Percentiles rank a stretch among this genome's conserved stretches.
Conservation (phyloP, 805 yeast species). For the Suhomyces sp. region DNA sequence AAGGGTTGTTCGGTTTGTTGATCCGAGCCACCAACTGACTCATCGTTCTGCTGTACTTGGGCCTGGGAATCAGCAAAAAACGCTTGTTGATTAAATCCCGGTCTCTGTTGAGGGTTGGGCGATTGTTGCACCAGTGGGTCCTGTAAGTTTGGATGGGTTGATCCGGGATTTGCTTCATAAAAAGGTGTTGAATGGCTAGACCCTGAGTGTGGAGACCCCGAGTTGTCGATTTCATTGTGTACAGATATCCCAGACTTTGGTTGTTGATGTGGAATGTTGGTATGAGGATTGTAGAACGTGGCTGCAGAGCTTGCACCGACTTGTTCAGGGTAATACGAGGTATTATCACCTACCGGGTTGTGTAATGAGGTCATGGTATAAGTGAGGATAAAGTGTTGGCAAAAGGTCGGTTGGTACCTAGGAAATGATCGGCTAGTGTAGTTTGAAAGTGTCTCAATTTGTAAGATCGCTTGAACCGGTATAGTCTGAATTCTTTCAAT, state of each 20-base stretch:
- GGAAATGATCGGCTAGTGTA: no score
- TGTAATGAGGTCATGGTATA: slow-evolving; percentile 30
- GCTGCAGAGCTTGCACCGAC: slow-evolving; percentile 8
- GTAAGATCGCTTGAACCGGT: no score
- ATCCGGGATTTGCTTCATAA: slow-evolving; percentile 20
- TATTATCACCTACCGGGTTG: slow-evolving; percentile 22
- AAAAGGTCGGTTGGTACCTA: no score
- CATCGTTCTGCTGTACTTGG: slow-evolving; percentile 10
- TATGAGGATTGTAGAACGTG: slow-evolving; percentile 16
- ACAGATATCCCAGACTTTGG: slow-evolving; percentile 1
- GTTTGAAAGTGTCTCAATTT: no score
- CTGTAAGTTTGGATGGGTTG: no score
- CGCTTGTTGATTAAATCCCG: slow-evolving; percentile 11
- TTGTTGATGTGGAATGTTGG: slow-evolving; percentile 4
- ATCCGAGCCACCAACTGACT: slow-evolving; percentile 12
- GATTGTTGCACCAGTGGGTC: slow-evolving; percentile 4
- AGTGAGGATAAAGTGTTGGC: not conserved
- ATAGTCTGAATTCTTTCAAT: no score
- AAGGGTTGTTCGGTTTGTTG: slow-evolving; percentile 76
- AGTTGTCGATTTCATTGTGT: slow-evolving; percentile 2
- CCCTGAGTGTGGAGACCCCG: slow-evolving; percentile 8
- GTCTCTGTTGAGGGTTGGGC: slow-evolving; percentile 13
- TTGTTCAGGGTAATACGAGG: slow-evolving; percentile 20
- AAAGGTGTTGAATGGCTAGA: slow-evolving; percentile 21
- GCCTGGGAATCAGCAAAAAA: slow-evolving; percentile 7